Evolutionary conservation across 441 rosid species (phyloP), one percentile per base, ranked within the genome.

Genomic region (Arabidopsis hybrid): DNA sequence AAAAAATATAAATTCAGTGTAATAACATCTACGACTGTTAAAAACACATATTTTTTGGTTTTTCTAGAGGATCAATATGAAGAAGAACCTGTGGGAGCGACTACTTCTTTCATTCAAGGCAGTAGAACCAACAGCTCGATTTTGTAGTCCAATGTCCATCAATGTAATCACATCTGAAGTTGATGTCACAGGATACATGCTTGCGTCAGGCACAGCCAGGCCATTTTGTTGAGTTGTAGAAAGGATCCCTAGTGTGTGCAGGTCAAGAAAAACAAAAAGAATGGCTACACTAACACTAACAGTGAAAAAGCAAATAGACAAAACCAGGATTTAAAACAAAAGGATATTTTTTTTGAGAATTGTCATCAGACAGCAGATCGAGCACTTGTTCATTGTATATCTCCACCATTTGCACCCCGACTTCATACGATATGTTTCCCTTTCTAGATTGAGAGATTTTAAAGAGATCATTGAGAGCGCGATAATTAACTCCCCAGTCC

Each of bases 321-420:
- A 9, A 46, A 49, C 31, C 50, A 49, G 40, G 40, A 61, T 34
- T 38, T 46, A 0, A 35, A 60, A 21, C 18, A 58, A 69, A 86
- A 86, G 91, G 95, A 89, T 89, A 89, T 89, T 76, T 88, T 78
- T 83, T 89, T 65, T 81, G 86, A 69, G 88, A 60, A 45, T 63
- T 77, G 17, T 80, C 86, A 46, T 47, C 60, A 58, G 89, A 67
- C n/a, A 89, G 72, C 57, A 89, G 71, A 76, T 89, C 92, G 0
- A 86, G 89, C 45, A 89, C 89, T 86, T 89, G 92, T 34, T 89
- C 91, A 52, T 89, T 89, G 69, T 89, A 89, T 79, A 87, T 87
- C 82, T 89, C 93, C 39, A 89, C 78, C 92, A 89, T 86, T 76
- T 89, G 95, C 16, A 89, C 91, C n/a, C 79, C 79, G 4, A 88